These are phyloP conservation scores for Solanum neorickii DNA, from an alignment of 257 asterid genomes.

Conservation along the genomic window DNA sequence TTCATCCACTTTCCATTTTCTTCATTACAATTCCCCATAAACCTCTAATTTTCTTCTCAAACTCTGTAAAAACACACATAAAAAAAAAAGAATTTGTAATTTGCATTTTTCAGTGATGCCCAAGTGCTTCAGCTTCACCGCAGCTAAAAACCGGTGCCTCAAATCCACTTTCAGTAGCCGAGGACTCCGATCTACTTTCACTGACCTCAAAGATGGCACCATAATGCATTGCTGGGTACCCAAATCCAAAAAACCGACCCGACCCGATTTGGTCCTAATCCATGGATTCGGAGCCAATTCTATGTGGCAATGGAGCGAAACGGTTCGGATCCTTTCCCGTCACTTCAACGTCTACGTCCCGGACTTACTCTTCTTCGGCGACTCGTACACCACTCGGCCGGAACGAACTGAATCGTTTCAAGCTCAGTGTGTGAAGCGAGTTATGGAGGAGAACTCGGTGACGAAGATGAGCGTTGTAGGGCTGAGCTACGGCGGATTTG, in stretches of 20 bases:
- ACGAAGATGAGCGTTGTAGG: conserved; percentile 34
- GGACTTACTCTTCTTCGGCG: conserved; percentile 54
- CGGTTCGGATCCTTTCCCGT: conserved; percentile 23
- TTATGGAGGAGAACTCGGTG: conserved; percentile 41
- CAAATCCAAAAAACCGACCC: conserved; percentile 17
- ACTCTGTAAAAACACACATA: background rate
- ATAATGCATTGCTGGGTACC: conserved; percentile 55
- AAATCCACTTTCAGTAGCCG: conserved; percentile 22
- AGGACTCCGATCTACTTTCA: conserved; percentile 43
- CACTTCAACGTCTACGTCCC: conserved; percentile 64
- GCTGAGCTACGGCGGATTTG: conserved; percentile 71
- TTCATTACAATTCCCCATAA: background rate
- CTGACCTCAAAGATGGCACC: conserved; percentile 52
- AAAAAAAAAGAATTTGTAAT: background rate
- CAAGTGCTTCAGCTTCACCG: conserved; percentile 46
- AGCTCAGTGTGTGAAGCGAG: conserved; percentile 49
- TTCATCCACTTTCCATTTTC: background rate
- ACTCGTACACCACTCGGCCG: conserved; percentile 39
- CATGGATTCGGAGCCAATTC: conserved; percentile 67
- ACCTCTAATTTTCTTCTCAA: background rate
- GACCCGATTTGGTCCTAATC: conserved; percentile 39
- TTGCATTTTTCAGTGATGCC: conserved; percentile 9
- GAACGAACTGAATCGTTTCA: conserved; percentile 53
- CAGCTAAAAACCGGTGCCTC: conserved; percentile 37
- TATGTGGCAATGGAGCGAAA: conserved; percentile 53